Conservation (phyloP, 129 eudicot species). For the Flaveria robusta region DNA sequence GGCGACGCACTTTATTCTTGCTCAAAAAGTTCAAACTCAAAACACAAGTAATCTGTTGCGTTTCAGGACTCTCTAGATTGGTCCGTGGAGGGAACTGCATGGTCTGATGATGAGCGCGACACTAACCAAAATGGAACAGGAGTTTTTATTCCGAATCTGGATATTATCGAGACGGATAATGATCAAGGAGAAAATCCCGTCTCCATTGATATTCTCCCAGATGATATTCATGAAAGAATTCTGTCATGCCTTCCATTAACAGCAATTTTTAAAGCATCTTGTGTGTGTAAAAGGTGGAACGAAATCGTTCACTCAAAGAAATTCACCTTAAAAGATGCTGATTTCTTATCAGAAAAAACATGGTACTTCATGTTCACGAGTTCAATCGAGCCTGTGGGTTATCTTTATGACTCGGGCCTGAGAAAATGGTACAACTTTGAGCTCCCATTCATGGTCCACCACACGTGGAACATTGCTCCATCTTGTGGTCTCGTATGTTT, state of each 20-base stretch:
- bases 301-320: slow-evolving; percentile 41
- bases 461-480: slow-evolving; percentile 48
- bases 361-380: slow-evolving; percentile 65
- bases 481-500: slow-evolving; percentile 50
- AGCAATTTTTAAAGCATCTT: slow-evolving; percentile 36
- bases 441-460: slow-evolving; percentile 42
- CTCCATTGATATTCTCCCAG: slow-evolving; percentile 46
- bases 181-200: slow-evolving; percentile 26
- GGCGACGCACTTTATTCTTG: no score
- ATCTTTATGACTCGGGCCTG: slow-evolving; percentile 46
- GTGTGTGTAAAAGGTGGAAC: slow-evolving; percentile 57
- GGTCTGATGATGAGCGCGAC: slow-evolving; percentile 43
- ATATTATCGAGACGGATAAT: slow-evolving; percentile 10
- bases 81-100: slow-evolving; percentile 34
- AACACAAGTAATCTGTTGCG: slow-evolving; percentile 4
- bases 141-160: slow-evolving; percentile 33
- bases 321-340: slow-evolving; percentile 26
- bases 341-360: slow-evolving; percentile 28
- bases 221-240: slow-evolving; percentile 49
- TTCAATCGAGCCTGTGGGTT: slow-evolving; percentile 36
- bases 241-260: slow-evolving; percentile 48
- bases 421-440: slow-evolving; percentile 48
- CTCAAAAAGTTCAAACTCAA: no score
- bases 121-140: slow-evolving; percentile 36
- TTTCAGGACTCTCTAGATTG: slow-evolving; percentile 37